Evolutionary conservation across 176 grass and related monocot genomes (phyloP), one percentile per base, ranked within the genome.

Genomic region (Tillandsia leiboldiana): DNA sequence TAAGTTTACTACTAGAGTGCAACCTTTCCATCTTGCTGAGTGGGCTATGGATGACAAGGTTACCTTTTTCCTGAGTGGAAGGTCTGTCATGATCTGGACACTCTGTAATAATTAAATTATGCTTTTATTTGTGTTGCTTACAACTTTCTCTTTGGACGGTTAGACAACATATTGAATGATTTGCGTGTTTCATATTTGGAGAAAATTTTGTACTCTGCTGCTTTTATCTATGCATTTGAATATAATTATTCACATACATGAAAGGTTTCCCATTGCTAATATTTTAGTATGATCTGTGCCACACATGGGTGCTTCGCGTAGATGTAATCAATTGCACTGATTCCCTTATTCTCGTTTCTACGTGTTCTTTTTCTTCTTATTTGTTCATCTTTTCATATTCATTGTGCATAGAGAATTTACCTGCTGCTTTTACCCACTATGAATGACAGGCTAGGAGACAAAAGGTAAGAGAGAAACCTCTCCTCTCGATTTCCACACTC

Each of bases 11-110:
- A 99, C 94, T 2, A 85, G 90, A 66, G 90, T 99, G 78, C 94
- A 99, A 71, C 94, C 94, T 28, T 84, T 99, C 53, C 86, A 90
- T 50, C 84, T 99, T 50, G 79, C 94, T 64, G 82, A 93, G 56
- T 99, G 94, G 94, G 82, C 82, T 74, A 73, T 81, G 76, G 86
- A 93, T 52, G 94, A 99, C 20, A 99, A 67, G 0, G 82, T 99
- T 14, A 90, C 90, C 63, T 99, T 99, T 70, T 99, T 86, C 74
- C 90, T 92, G 87, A 99, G 90, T 65, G 94, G 87, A 93, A 93
- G 94, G 94, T 99, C 49, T 58, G 80, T 53, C 48, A 42, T 73
- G 65, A 49, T 52, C 18, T 47, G 3, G 2, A 11, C 49, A 13
- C 23, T n/a, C n/a, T 65, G 12, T 42, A 15, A 63, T 9, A 27